Base-by-base conservation (phyloP, 345 rosid species). In the Stellera chamaejasme region DNA sequence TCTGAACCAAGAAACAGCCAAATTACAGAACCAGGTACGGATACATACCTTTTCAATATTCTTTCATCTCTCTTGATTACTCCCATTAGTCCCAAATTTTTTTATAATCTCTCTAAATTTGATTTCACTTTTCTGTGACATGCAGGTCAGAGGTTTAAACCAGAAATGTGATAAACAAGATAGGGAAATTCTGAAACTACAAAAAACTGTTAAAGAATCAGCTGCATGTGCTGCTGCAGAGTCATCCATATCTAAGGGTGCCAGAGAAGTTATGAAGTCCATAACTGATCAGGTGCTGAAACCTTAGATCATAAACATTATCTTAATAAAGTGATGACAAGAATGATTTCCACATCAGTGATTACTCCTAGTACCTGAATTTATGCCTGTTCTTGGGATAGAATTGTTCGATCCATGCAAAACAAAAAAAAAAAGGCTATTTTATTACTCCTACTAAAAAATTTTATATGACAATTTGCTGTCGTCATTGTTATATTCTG, bases 1-100 rank as follows among this genome's bases (percentile, higher is more conserved):
- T 63, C 64, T 89, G 73, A 89, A 84, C 69, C 90, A 82, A 66
- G 99, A 89, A 64, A 69, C 81, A 72, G 32, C 77, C 32, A 93
- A 79, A 77, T 8, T 87, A 69, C 87, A 87, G 66, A 82, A 62
- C 64, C 91, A 93, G 63, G 99, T 89, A 66, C 67, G 43, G 39
- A 63, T 19, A 11, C 45, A 15, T 52, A 48, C 27, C 43, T 42
- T 53, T 53, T 69, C 54, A 19, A 19, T 19, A 19, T 42, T 58
- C 46, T 51, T 66, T 10, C 56, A 56, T 41, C 28, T 55, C 59
- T 59, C 46, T 54, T 44, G 6, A 14, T 58, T 58, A 15, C 41
- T 54, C 57, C 23, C 0, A 19, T 19, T 19, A 19, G 23, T 19
- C 23, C 23, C 44, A 32, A 25, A 39, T 65, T 56, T 19, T 47